Evolutionary conservation across 2,329 filamentous ascomycete species (phyloP), one percentile per base, ranked within the genome.

Genomic region (Microdochium paspali): DNA sequence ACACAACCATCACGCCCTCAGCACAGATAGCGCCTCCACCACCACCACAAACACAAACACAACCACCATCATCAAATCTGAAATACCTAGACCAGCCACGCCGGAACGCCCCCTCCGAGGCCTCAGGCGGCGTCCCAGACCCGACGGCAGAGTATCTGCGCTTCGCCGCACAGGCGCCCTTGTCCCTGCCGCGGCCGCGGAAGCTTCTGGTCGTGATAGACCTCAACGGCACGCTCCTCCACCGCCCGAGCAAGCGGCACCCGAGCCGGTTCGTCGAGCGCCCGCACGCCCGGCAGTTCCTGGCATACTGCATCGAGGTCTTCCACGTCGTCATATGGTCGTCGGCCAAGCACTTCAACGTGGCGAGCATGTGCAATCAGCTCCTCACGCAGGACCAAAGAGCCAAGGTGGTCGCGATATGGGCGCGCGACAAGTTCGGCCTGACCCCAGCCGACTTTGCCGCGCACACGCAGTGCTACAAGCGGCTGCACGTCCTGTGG

Each of bases 271-370:
- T 90, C 61, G 66, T 81, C 40, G 67, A 75, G 53, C 84, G 93
- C 1, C 87, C 87, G 0, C 74, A 82, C 53, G 76, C 93, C 1
- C 57, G 69, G 2, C 54, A 68, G 0, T 96, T 98, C 63, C 68
- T 97, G 3, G 59, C 74, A 24, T 88, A 90, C 62, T 78, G 90
- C 54, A 74, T 95, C 55, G 66, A 77, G 12, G 82, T 83, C 49
- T 91, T 94, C 69, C 72, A 73, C 46, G 84, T 95, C 25, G 88
- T 90, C 68, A 79, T 97, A 49, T 98, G 91, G 90, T 95, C 91
- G 1, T 95, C 88, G 6, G 90, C 91, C 0, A 78, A 75, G 20
- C 83, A 82, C 0, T 65, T 76, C 1, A 96, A 93, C 53, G 88
- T 95, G 13, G 54, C 65, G 9, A 68, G 67, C 30, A 87, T 95